Percentiles rank a stretch among this genome's conserved stretches.
Evolutionary conservation across 371 early-diverging fungal species (phyloP).

Genomic region (Funneliformis caledonium): DNA sequence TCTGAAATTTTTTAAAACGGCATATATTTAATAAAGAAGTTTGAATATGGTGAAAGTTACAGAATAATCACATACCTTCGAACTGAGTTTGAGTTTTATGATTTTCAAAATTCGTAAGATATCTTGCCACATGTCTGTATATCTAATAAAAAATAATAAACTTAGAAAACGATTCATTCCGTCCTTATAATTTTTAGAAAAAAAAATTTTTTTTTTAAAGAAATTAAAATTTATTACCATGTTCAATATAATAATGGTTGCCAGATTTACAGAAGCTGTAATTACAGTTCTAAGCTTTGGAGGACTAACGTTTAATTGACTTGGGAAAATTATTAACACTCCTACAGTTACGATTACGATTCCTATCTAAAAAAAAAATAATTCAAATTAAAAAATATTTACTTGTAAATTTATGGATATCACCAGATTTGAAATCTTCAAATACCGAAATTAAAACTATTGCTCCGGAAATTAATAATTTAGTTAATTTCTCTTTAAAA

Average conservation of each 20-base stretch:
- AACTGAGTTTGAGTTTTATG: conserved; percentile 53
- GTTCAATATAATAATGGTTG: conserved; percentile 47
- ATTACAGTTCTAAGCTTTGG: conserved; percentile 23
- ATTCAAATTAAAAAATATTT: not conserved
- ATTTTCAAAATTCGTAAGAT: conserved; percentile 57
- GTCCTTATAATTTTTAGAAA: not conserved
- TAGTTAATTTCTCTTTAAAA: not conserved
- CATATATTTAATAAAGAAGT: not conserved
- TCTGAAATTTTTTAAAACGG: conserved; percentile 42
- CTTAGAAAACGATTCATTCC: conserved; percentile 1
- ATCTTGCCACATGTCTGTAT: conserved; percentile 46
- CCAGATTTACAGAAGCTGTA: conserved; percentile 42
- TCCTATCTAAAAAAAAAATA: conserved; percentile 14
- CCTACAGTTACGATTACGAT: conserved; percentile 41
- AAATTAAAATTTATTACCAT: conserved; percentile 43
- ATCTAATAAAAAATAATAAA: conserved; percentile 42
- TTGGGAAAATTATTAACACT: conserved; percentile 28
- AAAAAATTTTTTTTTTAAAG: not conserved
- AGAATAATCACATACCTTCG: conserved; percentile 40
- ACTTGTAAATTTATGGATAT: conserved; percentile 58
- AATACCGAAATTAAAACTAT: conserved; percentile 44
- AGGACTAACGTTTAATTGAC: not conserved
- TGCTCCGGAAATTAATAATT: conserved; percentile 9
- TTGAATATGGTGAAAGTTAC: not conserved
- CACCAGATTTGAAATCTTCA: conserved; percentile 46